Conservation (phyloP, 2,329 filamentous ascomycete species). For the Aspergillus arachidicola region DNA sequence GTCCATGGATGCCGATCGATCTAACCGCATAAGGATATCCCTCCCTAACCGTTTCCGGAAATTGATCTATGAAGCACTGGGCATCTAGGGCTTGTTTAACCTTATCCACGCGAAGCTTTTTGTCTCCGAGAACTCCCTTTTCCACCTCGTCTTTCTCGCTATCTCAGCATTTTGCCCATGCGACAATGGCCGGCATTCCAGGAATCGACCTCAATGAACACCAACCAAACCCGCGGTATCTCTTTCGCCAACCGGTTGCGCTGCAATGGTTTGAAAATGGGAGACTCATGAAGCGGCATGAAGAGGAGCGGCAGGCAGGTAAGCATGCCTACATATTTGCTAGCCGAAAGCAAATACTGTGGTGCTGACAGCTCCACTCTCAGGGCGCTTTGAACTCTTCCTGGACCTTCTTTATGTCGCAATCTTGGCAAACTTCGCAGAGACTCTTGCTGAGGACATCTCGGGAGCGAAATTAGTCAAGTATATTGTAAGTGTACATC, state of each 20-base stretch:
- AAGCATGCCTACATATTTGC: constrained; percentile 16
- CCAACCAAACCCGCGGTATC: constrained; percentile 28
- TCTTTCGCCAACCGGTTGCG: constrained; percentile 36
- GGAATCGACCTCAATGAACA: constrained; percentile 8
- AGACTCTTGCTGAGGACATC: constrained; percentile 51
- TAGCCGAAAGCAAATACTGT: not conserved
- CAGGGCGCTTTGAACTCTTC: constrained; percentile 53
- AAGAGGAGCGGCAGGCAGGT: constrained; percentile 49
- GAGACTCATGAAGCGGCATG: constrained; percentile 44
- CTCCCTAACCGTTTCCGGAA: not conserved
- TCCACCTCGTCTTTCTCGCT: not conserved
- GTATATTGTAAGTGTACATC: constrained; percentile 39
- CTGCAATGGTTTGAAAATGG: constrained; percentile 53
- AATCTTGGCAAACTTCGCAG: constrained; percentile 55
- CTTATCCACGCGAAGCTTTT: not conserved
- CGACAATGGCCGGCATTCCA: not conserved
- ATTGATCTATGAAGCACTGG: not conserved
- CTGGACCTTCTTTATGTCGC: constrained; percentile 55
- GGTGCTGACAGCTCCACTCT: not conserved
- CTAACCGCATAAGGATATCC: not conserved
- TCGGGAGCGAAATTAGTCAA: constrained; percentile 49
- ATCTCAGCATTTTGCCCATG: not conserved
- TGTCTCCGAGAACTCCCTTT: not conserved
- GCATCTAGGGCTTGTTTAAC: not conserved
- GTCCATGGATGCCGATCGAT: not conserved